These are phyloP conservation scores for Parmelia sp. DNA, from an alignment of 495 filamentous ascomycete genomes.

Conservation along the genomic window DNA sequence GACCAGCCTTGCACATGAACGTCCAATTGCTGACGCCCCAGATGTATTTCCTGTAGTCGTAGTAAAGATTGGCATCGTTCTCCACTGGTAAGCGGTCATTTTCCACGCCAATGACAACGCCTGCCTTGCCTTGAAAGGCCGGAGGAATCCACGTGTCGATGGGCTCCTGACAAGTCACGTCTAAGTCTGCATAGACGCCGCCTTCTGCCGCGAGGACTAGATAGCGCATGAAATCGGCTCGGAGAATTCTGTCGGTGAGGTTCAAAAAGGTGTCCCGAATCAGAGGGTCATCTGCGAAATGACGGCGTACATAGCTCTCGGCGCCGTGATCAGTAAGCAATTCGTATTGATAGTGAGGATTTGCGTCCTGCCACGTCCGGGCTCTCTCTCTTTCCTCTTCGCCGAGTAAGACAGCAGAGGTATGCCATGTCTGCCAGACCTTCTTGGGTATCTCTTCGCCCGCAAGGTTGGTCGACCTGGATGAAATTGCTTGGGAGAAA, in stretches of 20 bases:
- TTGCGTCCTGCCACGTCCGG: constrained; percentile 51
- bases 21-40: constrained; percentile 64
- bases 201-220: constrained; percentile 49
- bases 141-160: constrained; percentile 42
- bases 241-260: constrained; percentile 53
- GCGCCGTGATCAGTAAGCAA: constrained; percentile 58
- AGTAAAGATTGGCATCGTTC: constrained; percentile 57
- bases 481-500: constrained; percentile 1
- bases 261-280: constrained; percentile 52
- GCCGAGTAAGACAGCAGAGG: constrained; percentile 51
- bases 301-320: constrained; percentile 50
- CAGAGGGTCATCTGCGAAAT: constrained; percentile 49
- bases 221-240: constrained; percentile 49
- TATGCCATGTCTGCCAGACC: constrained; percentile 67
- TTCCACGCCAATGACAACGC: constrained; percentile 50
- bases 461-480: not conserved
- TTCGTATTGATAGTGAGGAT: constrained; percentile 56
- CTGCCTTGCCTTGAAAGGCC: constrained; percentile 39
- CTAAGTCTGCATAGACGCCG: constrained; percentile 35
- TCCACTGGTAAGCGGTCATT: constrained; percentile 38
- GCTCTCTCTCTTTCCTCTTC: constrained; percentile 47
- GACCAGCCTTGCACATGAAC: constrained; percentile 55
- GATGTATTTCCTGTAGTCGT: constrained; percentile 47
- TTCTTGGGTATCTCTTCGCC: constrained; percentile 29
- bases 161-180: constrained; percentile 42